Base-by-base conservation (phyloP, 805 yeast species). In the Sugiyamaella smithiae region DNA sequence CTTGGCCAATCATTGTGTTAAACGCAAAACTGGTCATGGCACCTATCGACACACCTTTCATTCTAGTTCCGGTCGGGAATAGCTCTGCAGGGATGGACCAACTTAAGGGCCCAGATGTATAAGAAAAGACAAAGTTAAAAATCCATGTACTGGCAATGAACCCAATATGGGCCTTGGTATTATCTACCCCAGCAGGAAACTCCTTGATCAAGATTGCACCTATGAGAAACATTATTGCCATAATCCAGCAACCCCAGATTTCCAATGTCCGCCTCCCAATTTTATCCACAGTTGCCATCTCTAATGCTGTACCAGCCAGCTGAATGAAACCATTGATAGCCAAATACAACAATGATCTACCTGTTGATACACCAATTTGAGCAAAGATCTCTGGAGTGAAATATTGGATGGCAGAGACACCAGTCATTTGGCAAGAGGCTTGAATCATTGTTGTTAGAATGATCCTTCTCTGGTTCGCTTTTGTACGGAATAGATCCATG, bases 81-180 rank as follows among this genome's bases (percentile, higher is more conserved):
- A 77, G 74, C 60, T 81, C 86, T 3, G 86, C 73, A 1, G 86
- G 86, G 50, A 78, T 64, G 28, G 80, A 84, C 86, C 86, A 81
- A 1, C 85, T 80, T 58, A 80, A 70, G 54, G 66, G 66, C 12
- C 65, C 66, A 42, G 59, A 52, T 35, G 58, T 53, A 31, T 50
- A 54, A 17, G 55, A 45, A 54, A 62, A 62, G 23, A 57, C 55
- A 36, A 62, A 59, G 50, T 60, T 58, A 45, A 54, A 62, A 38
- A 62, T 62, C 63, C 64, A 62, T 14, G 64, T 60, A 17, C 57
- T 46, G 1, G 59, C 66, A 48, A 62, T 59, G 45, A 60, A 59
- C n/a, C 63, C 64, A 28, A 60, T 53, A 31, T 59, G 64, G 11
- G 65, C 64, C 1, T 55, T 38, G 42, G 62, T 48, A 40, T 53